Percentiles rank a stretch among this genome's conserved stretches.
Conservation (phyloP, 805 yeast genomes). For the Danielia oregonensis region DNA sequence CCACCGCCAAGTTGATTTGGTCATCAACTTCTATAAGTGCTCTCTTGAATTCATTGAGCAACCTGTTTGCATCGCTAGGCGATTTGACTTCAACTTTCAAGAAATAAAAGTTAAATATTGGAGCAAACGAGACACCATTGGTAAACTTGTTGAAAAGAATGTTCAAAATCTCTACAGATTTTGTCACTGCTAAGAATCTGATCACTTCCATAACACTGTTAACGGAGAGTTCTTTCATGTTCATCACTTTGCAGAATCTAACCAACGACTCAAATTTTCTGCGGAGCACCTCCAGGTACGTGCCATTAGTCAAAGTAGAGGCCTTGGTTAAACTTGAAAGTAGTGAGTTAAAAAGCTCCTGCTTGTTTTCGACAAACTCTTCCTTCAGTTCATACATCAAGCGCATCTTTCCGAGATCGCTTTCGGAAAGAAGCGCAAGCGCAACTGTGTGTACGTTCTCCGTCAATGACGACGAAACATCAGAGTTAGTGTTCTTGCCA, state of each 20-base stretch:
- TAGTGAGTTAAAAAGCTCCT: conserved; percentile 7
- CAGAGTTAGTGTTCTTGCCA: background rate
- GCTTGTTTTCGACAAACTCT: conserved; percentile 9
- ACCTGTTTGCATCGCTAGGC: conserved; percentile 15
- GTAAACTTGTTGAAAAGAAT: conserved; percentile 26
- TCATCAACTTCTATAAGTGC: conserved; percentile 24
- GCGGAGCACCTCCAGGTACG: conserved; percentile 1
- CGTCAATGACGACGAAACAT: background rate
- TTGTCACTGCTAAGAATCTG: conserved; percentile 21
- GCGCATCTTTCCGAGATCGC: conserved; percentile 14
- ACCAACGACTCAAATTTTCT: conserved; percentile 21
- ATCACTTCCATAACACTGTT: conserved; percentile 23
- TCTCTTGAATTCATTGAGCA: conserved; percentile 21
- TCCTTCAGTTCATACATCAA: conserved; percentile 8
- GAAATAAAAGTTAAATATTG: conserved; percentile 28
- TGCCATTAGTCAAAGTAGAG: conserved; percentile 5
- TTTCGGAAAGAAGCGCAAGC: conserved; percentile 7
- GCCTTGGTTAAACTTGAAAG: conserved; percentile 16
- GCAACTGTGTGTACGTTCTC: conserved; percentile 5
- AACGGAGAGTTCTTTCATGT: conserved; percentile 17
- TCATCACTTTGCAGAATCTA: conserved; percentile 21
- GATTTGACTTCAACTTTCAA: conserved; percentile 22
- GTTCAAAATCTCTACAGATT: conserved; percentile 21
- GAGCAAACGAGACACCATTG: conserved; percentile 12
- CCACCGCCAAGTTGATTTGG: conserved; percentile 17